Percentiles rank a stretch among this genome's conserved stretches.
Conservation (phyloP, 2,329 filamentous ascomycete species). For the Verticillium alfalfae region DNA sequence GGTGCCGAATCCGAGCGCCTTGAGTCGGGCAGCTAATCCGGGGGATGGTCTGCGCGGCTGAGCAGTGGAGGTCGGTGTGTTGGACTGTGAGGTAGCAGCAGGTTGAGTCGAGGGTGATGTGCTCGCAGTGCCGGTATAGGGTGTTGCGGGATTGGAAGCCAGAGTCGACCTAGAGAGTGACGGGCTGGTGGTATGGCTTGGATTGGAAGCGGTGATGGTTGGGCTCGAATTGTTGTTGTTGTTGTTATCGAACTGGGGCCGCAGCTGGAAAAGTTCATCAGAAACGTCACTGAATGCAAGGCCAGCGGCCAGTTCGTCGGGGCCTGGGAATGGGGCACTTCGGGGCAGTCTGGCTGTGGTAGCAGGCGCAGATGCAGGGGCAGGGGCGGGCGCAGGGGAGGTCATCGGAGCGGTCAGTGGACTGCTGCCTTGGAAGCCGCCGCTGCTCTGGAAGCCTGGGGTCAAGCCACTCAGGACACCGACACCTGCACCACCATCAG, state of each 20-base stretch:
- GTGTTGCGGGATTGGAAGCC: conserved; percentile 1
- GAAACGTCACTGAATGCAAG: conserved; percentile 36
- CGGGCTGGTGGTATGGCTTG: conserved; percentile 8
- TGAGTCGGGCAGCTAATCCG: conserved; percentile 59
- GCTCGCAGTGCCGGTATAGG: conserved; percentile 6
- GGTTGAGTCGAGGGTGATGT: conserved; percentile 11
- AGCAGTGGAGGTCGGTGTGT: conserved; percentile 17
- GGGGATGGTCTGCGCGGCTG: conserved; percentile 55
- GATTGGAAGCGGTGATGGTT: conserved; percentile 3
- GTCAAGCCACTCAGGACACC: background rate
- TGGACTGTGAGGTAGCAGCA: conserved; percentile 12
- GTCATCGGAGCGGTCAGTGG: conserved; percentile 1
- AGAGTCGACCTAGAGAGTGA: background rate
- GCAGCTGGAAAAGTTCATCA: conserved; percentile 31
- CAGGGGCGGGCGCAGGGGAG: background rate
- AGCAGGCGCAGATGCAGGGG: background rate
- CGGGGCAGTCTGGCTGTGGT: background rate
- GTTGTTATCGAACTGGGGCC: conserved; percentile 12
- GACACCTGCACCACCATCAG: background rate
- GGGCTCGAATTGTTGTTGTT: conserved; percentile 11
- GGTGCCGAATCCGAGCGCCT: conserved; percentile 56
- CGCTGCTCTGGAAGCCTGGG: background rate
- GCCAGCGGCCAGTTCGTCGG: conserved; percentile 8
- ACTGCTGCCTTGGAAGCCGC: background rate
- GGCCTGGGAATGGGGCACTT: background rate